phyloP scores from a whole-genome alignment of 805 yeast genomes.

The Saturnispora dispora region DNA sequence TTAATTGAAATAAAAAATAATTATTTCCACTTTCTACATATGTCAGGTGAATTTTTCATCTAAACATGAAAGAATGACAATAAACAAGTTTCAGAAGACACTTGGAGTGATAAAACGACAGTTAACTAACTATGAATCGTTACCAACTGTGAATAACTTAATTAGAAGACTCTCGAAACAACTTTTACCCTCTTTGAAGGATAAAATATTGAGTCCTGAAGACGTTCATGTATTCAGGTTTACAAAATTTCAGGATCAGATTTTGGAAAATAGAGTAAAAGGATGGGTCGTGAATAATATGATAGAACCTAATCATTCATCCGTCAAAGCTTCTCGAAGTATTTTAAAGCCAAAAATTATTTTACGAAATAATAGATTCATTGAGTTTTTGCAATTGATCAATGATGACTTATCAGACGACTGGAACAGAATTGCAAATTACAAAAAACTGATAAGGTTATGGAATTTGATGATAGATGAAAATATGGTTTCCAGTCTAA shows the following conservation, averaged over 20 bases:
- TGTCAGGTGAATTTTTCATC: background rate
- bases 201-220: constrained; percentile 8
- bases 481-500: background rate
- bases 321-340: background rate
- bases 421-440: constrained; percentile 4
- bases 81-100: background rate
- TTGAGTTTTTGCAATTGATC: constrained; percentile 9
- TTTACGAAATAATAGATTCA: background rate
- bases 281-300: background rate
- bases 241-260: background rate
- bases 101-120: background rate
- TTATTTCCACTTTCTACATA: background rate
- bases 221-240: constrained; percentile 5
- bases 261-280: background rate
- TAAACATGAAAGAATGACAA: background rate
- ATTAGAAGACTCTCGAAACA: background rate
- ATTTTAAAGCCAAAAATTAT: constrained; percentile 3
- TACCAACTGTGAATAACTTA: background rate
- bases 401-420: constrained; percentile 7
- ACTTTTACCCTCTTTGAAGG: constrained; percentile 1
- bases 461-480: constrained; percentile 4
- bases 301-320: background rate
- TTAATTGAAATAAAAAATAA: background rate
- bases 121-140: background rate
- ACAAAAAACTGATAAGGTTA: constrained; percentile 2